Base-by-base conservation (phyloP, 169 alveolate genomes). In the Plasmodium vinckei region DNA sequence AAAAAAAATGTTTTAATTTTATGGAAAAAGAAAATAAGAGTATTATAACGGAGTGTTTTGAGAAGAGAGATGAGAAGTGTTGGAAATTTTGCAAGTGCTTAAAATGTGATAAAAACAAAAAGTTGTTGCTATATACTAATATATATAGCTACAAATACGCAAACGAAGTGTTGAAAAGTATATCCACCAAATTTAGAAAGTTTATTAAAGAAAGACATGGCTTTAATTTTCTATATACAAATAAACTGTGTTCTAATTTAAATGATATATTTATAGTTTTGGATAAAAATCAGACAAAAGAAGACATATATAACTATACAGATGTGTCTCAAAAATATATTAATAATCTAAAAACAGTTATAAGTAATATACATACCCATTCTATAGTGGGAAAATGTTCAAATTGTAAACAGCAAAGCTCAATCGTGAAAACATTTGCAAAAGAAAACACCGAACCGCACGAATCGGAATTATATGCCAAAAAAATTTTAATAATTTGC, bases 171-270 rank as follows among this genome's bases (percentile, higher is more conserved):
- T 44, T 82, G 19, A 67, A 82, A 82, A 33, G 59, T 46, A 82
- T 82, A 39, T 44, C 51, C 47, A 53, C 46, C 33, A 67, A 19
- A 13, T 82, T 82, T 60, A 49, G 90, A 65, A 0, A 82, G 7
- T 82, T 82, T 49, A 82, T 82, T 59, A 82, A 82, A 82, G 72
- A 67, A 9, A 82, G 90, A 44, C 82, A 82, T 60, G 68, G 67
- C 19, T 65, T 61, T 82, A 67, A n/a, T 10, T 82, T 82, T 82
- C 42, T 44, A 17, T 4, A 21, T 15, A 61, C 44, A 12, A 25
- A 53, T n/a, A 60, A 60, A 9, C 19, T 82, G 13, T 60, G 13
- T 42, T 82, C 90, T 54, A 82, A 82, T 54, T 79, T 67, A 15
- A 19, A 82, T 15, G n/a, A 17, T n/a, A 82, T 82, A 15, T 82